These are phyloP conservation scores for Hypocreales sp. DNA, from an alignment of 2,329 filamentous ascomycete genomes.

Conservation along the genomic window DNA sequence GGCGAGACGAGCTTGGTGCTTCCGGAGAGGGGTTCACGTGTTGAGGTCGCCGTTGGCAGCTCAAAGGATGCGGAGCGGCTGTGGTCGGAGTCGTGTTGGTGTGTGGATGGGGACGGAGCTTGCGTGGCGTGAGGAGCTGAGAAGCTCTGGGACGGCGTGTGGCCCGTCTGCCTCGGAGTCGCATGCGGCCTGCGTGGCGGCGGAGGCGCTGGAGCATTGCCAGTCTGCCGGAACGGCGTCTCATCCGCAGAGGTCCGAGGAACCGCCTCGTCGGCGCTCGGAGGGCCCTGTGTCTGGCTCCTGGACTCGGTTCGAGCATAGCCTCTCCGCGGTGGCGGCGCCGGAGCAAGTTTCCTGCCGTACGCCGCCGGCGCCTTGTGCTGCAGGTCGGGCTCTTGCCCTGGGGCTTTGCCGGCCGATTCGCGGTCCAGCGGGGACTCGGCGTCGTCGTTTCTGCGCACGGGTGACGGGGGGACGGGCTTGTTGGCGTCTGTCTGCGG, in stretches of 20 bases:
- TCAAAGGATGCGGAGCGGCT: background rate
- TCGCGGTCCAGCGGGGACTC: slow-evolving; percentile 40
- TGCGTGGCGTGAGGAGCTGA: slow-evolving; percentile 4
- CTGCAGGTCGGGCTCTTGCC: slow-evolving; percentile 8
- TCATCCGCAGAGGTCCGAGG: slow-evolving; percentile 36
- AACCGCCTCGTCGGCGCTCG: slow-evolving; percentile 21
- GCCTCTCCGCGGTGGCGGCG: slow-evolving; percentile 33
- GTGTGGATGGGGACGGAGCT: slow-evolving; percentile 6
- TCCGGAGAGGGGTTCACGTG: slow-evolving; percentile 4
- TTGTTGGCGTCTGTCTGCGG: slow-evolving; percentile 23
- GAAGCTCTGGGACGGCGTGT: slow-evolving; percentile 6
- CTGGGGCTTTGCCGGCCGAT: slow-evolving; percentile 34
- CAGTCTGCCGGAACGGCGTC: slow-evolving; percentile 22
- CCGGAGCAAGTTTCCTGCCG: slow-evolving; percentile 28
- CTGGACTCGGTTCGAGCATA: slow-evolving; percentile 31
- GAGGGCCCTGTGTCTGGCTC: slow-evolving; percentile 5
- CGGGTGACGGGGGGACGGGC: slow-evolving; percentile 40
- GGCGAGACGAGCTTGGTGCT: slow-evolving; percentile 9
- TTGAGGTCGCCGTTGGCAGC: slow-evolving; percentile 1
- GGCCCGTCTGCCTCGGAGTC: slow-evolving; percentile 15
- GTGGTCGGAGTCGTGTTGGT: slow-evolving; percentile 7
- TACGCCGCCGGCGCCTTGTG: slow-evolving; percentile 4
- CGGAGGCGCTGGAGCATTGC: slow-evolving; percentile 33
- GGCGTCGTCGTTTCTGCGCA: slow-evolving; percentile 25
- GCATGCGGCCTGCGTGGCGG: slow-evolving; percentile 35